Percentiles rank a stretch among this genome's conserved stretches.
phyloP scores from a whole-genome alignment of 2,329 filamentous ascomycete genomes.

The Lomentospora prolificans region DNA sequence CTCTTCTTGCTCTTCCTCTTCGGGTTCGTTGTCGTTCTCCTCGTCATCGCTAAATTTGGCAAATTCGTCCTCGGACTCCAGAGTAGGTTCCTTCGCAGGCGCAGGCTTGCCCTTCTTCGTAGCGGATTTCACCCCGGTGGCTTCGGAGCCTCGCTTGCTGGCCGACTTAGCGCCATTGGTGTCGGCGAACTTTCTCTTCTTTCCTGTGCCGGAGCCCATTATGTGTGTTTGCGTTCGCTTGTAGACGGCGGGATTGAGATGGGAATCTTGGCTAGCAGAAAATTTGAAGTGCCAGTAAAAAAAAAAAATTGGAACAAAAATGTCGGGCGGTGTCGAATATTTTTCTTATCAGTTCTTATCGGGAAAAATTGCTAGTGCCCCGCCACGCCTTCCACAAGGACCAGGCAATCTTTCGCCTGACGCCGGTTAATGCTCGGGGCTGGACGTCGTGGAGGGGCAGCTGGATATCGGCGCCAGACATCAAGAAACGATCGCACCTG shows the following conservation, averaged over 20 bases:
- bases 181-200: conserved; percentile 28
- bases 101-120: conserved; percentile 25
- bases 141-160: conserved; percentile 13
- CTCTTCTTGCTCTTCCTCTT: conserved; percentile 2
- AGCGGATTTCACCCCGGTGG: conserved; percentile 12
- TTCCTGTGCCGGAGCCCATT: conserved; percentile 16
- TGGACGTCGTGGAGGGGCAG: not conserved
- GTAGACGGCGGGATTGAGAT: conserved; percentile 1
- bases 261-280: not conserved
- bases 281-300: conserved; percentile 3
- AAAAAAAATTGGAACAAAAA: not conserved
- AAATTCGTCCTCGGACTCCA: conserved; percentile 5
- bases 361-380: not conserved
- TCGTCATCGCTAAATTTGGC: conserved; percentile 13
- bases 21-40: conserved; percentile 14
- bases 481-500: too few relatives aligned
- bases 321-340: conserved; percentile 10
- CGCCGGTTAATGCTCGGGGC: not conserved
- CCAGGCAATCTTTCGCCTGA: not conserved
- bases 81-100: conserved; percentile 14
- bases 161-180: conserved; percentile 18
- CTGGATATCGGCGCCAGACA: too few relatives aligned
- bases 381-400: not conserved
- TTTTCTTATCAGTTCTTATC: conserved; percentile 14
- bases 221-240: conserved; percentile 11